Evolutionary conservation across 805 yeast species (phyloP).

Genomic region (Saturnispora kantuleensis): DNA sequence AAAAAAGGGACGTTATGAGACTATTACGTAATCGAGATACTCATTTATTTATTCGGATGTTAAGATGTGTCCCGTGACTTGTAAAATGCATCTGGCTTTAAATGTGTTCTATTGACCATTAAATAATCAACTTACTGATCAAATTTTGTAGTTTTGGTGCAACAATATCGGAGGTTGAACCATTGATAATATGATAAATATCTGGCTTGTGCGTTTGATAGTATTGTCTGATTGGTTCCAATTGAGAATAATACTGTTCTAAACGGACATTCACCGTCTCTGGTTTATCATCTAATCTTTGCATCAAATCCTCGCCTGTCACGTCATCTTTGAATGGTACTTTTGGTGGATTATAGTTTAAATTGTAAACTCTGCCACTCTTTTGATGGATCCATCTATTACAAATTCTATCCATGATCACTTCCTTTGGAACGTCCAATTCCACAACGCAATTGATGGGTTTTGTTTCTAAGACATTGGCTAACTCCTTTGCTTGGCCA

Average conservation of each 20-base stretch:
- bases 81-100: not conserved
- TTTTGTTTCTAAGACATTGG: conserved; percentile 33
- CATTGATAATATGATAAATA: conserved; percentile 48
- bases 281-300: conserved; percentile 76
- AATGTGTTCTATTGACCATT: not conserved
- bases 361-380: conserved; percentile 80
- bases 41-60: not conserved
- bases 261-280: conserved; percentile 62
- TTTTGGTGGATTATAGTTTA: conserved; percentile 84
- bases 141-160: conserved; percentile 50
- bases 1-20: not conserved
- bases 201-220: conserved; percentile 34
- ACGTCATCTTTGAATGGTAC: conserved; percentile 72
- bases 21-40: not conserved
- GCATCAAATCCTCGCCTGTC: conserved; percentile 77
- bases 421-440: conserved; percentile 75
- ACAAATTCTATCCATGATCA: conserved; percentile 71
- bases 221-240: conserved; percentile 57
- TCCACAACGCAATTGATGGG: conserved; percentile 72
- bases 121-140: not conserved
- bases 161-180: conserved; percentile 76
- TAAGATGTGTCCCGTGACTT: not conserved
- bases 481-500: conserved; percentile 57
- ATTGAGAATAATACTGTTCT: conserved; percentile 45
- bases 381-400: conserved; percentile 77